phyloP scores from a whole-genome alignment of 495 filamentous ascomycete genomes.

The Chaetomium tenue region DNA sequence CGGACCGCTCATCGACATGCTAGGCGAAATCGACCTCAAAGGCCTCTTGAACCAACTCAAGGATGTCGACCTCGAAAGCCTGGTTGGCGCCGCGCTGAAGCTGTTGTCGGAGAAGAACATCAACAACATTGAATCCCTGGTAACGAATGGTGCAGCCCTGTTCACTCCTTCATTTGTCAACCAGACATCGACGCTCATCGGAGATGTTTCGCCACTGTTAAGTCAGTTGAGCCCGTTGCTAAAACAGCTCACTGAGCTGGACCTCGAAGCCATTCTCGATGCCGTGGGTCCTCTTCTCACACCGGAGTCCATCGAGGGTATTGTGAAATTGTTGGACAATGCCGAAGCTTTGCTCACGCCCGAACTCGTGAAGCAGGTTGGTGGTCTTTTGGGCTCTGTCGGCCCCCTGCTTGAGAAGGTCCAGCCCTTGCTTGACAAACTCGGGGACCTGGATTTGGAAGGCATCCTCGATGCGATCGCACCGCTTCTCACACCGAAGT shows the following conservation, averaged over 20 bases:
- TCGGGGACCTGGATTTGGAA: conserved; percentile 31
- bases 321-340: conserved; percentile 36
- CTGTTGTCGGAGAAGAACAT: conserved; percentile 11
- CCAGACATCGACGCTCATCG: conserved; percentile 12
- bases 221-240: conserved; percentile 14
- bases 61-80: conserved; percentile 10
- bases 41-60: conserved; percentile 24
- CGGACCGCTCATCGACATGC: conserved; percentile 34
- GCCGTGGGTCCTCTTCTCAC: conserved; percentile 37
- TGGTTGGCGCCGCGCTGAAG: conserved; percentile 13
- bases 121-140: conserved; percentile 10
- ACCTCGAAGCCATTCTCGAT: conserved; percentile 31
- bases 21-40: conserved; percentile 34
- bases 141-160: conserved; percentile 7
- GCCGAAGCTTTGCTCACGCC: conserved; percentile 7
- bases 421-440: conserved; percentile 37
- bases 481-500: conserved; percentile 39
- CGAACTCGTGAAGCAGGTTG: not conserved
- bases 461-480: conserved; percentile 1
- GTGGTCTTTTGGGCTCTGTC: not conserved
- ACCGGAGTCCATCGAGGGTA: conserved; percentile 40
- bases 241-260: conserved; percentile 27
- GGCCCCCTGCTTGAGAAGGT: conserved; percentile 36
- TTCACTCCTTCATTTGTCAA: conserved; percentile 6
- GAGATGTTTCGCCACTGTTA: conserved; percentile 7